These are phyloP conservation scores for Penicillium occitanis DNA, from an alignment of 2,329 filamentous ascomycete genomes.

Conservation along the genomic window DNA sequence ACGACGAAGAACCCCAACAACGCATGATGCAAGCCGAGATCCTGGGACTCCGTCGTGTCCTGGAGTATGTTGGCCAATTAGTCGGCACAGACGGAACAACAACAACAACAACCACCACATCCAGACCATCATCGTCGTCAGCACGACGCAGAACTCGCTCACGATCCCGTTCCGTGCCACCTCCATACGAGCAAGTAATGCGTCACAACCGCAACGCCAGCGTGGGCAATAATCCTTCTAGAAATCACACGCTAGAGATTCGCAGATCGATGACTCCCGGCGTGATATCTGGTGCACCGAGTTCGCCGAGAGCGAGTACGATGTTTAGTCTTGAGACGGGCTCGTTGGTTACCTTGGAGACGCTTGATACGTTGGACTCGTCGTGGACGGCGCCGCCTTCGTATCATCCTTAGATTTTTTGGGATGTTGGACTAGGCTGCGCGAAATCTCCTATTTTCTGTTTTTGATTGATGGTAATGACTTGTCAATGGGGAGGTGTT, in stretches of 20 bases:
- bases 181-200: constrained; percentile 4
- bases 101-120: neutral
- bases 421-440: neutral
- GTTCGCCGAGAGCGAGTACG: constrained; percentile 31
- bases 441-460: neutral
- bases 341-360: constrained; percentile 31
- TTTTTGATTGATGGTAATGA: neutral
- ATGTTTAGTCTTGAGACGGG: constrained; percentile 32
- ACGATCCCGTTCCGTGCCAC: constrained; percentile 8
- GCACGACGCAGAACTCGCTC: constrained; percentile 26
- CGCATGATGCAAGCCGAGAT: constrained; percentile 51
- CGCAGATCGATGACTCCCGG: constrained; percentile 3
- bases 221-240: neutral
- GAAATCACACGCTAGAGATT: neutral
- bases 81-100: constrained; percentile 40
- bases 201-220: neutral
- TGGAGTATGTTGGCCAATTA: constrained; percentile 54
- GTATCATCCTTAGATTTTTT: constrained; percentile 17
- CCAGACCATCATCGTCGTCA: neutral
- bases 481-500: neutral
- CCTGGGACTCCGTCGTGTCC: constrained; percentile 51
- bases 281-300: constrained; percentile 25
- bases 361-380: constrained; percentile 28
- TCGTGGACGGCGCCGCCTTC: constrained; percentile 26
- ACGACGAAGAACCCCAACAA: constrained; percentile 43